These are phyloP conservation scores for Astragalus membranaceus DNA, from an alignment of 306 rosid species.

Conservation along the genomic window DNA sequence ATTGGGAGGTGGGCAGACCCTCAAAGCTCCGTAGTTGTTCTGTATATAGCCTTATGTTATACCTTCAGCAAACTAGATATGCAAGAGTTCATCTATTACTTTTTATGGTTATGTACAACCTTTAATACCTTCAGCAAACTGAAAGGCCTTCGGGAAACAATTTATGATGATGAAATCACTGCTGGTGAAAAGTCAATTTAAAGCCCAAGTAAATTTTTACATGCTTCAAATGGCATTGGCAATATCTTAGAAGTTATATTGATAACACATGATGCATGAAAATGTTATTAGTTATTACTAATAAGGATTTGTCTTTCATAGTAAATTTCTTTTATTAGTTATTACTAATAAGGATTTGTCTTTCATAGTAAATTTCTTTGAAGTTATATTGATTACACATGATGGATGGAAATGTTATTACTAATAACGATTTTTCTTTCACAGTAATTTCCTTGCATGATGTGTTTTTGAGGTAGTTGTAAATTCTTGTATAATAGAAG, in stretches of 20 bases:
- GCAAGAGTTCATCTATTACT: background rate
- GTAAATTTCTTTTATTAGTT: background rate
- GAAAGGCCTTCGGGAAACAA: background rate
- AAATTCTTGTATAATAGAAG: background rate
- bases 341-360: background rate
- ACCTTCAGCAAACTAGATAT: background rate
- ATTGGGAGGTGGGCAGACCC: too few relatives aligned
- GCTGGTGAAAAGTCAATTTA: background rate
- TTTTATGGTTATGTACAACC: background rate
- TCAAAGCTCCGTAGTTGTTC: too few relatives aligned
- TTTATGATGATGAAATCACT: background rate
- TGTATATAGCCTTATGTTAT: background rate
- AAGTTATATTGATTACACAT: background rate
- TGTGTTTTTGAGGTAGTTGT: background rate
- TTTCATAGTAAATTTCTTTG: background rate
- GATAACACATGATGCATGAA: background rate
- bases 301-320: background rate
- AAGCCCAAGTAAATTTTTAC: background rate
- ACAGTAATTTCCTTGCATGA: background rate
- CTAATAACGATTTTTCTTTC: background rate
- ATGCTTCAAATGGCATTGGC: background rate
- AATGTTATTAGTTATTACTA: conserved; percentile 4
- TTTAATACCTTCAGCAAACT: background rate
- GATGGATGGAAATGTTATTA: background rate
- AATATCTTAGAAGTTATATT: background rate